Evolutionary conservation across 208 protist species (phyloP).

Genomic region (Pavlovales sp.): DNA sequence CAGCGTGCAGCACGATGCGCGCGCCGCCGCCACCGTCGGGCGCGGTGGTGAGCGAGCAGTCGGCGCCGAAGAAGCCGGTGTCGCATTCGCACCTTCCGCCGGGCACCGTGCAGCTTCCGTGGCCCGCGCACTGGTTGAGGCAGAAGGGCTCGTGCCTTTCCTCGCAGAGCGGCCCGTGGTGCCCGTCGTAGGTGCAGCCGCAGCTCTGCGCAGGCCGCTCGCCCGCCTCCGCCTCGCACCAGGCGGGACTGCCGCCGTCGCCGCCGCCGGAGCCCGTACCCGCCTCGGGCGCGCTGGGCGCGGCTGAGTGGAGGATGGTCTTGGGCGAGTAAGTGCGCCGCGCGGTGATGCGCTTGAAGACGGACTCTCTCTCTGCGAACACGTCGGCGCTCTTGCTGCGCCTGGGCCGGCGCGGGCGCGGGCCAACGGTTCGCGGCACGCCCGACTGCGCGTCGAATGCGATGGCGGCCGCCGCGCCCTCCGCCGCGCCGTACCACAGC

Average conservation of each 20-base stretch:
- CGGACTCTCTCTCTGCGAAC: background rate
- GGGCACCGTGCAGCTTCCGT: background rate
- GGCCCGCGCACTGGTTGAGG: constrained; percentile 37
- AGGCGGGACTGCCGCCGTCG: too few species aligned
- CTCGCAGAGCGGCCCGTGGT: constrained; percentile 23
- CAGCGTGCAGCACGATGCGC: background rate
- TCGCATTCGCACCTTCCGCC: constrained; percentile 19
- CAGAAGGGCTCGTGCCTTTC: constrained; percentile 30
- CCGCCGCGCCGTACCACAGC: too few species aligned
- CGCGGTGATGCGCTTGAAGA: background rate
- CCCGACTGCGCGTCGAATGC: too few species aligned
- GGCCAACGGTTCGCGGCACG: too few species aligned
- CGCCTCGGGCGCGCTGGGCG: too few species aligned
- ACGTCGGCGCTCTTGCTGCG: too few species aligned
- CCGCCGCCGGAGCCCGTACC: too few species aligned
- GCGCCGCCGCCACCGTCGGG: background rate
- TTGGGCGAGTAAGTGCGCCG: background rate
- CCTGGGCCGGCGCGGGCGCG: too few species aligned
- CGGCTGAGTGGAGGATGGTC: background rate
- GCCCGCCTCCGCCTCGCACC: background rate
- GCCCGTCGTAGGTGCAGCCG: constrained; percentile 1
- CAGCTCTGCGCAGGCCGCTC: background rate
- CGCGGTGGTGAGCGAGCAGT: constrained; percentile 23
- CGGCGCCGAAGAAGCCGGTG: constrained; percentile 13
- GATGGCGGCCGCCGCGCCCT: too few species aligned